Evolutionary conservation across 1,284 basidiomycete genomes (phyloP).

Genomic region (Albatrellus sp.): DNA sequence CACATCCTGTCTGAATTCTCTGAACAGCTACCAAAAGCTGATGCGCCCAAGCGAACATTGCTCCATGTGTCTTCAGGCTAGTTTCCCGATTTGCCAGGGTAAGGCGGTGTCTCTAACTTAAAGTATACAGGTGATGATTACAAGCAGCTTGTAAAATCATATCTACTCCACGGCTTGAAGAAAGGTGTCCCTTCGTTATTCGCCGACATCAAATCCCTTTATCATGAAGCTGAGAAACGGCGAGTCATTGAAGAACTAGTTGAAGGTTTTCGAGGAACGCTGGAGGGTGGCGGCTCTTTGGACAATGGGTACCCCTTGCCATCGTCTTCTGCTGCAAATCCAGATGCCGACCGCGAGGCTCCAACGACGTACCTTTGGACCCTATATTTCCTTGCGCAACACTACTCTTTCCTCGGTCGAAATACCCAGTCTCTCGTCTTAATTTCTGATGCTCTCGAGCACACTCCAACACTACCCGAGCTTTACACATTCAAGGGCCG

Average conservation of each 20-base stretch:
- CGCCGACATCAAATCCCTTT: slow-evolving; percentile 84
- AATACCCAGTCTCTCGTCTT: slow-evolving; percentile 32
- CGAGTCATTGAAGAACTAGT: slow-evolving; percentile 62
- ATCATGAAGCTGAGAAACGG: slow-evolving; percentile 54
- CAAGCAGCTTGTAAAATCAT: slow-evolving; percentile 50
- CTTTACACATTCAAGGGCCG: slow-evolving; percentile 78
- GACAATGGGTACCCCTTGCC: slow-evolving; percentile 9
- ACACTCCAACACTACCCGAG: slow-evolving; percentile 93
- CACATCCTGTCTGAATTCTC: slow-evolving; percentile 47
- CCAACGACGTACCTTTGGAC: slow-evolving; percentile 91
- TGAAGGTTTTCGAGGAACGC: slow-evolving; percentile 35
- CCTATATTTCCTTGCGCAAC: slow-evolving; percentile 90
- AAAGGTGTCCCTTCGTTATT: slow-evolving; percentile 94
- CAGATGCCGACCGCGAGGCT: slow-evolving; percentile 29
- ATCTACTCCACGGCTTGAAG: slow-evolving; percentile 62
- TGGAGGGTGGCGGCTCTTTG: slow-evolving; percentile 12
- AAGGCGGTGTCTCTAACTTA: background rate
- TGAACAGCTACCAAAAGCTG: slow-evolving; percentile 51
- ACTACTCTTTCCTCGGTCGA: slow-evolving; percentile 57
- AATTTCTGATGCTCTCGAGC: slow-evolving; percentile 57
- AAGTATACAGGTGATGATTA: slow-evolving; percentile 44
- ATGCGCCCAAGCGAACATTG: slow-evolving; percentile 63
- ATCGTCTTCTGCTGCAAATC: slow-evolving; percentile 16
- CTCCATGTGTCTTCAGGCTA: slow-evolving; percentile 24
- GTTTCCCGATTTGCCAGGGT: background rate